Evolutionary conservation across 2,329 filamentous ascomycete species (phyloP).

Genomic region (Aquanectria penicillioides): DNA sequence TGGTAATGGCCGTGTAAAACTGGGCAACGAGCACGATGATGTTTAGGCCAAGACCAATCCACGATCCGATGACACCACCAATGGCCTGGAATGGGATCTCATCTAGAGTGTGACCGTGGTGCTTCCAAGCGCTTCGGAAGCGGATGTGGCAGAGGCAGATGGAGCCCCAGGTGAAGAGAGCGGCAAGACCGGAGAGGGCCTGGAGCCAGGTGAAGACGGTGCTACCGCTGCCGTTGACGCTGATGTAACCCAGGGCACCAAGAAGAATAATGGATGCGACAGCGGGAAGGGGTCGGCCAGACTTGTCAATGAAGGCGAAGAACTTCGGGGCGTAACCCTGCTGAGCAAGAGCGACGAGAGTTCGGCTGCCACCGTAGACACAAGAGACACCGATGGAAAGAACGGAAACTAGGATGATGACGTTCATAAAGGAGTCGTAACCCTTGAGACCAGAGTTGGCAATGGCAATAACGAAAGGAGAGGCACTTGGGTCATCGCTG

Average conservation of each 20-base stretch:
- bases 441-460: conserved; percentile 62
- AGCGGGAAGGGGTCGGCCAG: conserved; percentile 64
- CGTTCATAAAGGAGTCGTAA: conserved; percentile 67
- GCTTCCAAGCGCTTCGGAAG: conserved; percentile 71
- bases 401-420: conserved; percentile 67
- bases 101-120: conserved; percentile 69
- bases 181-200: conserved; percentile 71
- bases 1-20: conserved; percentile 59
- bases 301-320: conserved; percentile 66
- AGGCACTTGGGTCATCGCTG: conserved; percentile 47
- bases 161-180: conserved; percentile 75
- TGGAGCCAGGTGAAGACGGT: conserved; percentile 73
- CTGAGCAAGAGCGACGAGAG: conserved; percentile 67
- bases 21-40: conserved; percentile 66
- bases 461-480: conserved; percentile 68
- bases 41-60: conserved; percentile 68
- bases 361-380: conserved; percentile 69
- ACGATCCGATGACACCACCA: conserved; percentile 71
- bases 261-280: conserved; percentile 59
- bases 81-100: conserved; percentile 74
- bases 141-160: conserved; percentile 76
- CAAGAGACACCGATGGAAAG: conserved; percentile 68
- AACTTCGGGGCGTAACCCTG: conserved; percentile 67
- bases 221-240: conserved; percentile 54
- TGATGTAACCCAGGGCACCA: conserved; percentile 61